Evolutionary conservation across 805 yeast species (phyloP), one percentile per base, ranked within the genome.

Genomic region (Lipomyces yamadae): DNA sequence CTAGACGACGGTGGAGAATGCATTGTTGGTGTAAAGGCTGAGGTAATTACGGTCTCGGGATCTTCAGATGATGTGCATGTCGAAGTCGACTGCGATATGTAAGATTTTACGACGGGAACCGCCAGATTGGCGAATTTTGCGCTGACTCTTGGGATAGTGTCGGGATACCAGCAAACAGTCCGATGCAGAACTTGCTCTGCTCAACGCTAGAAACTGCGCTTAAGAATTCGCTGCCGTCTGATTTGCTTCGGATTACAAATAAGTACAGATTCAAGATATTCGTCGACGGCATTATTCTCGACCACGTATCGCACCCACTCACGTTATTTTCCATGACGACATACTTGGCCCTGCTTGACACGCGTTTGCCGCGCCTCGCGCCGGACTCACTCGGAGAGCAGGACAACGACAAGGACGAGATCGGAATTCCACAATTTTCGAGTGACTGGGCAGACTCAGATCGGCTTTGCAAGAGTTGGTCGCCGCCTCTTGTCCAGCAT

Each of bases 1-100:
- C 84, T 92, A 42, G 84, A 90, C 59, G 98, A 94, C 77, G 98
- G 99, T 30, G 86, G 92, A 68, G 98, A 95, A 78, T 92, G 97
- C 73, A 88, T 95, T 42, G 94, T 92, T 4, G 95, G 98, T 74
- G 84, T 94, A 58, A 95, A 95, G 78, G 86, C 93, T 11, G 89
- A 90, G 73, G 97, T 93, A 2, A 90, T 91, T 15, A 59, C 61
- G 37, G 65, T 67, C n/a, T 29, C 30, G 18, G n/a, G 34, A 11
- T 58, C 63, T n/a, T 61, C 69, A 66, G 78, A 69, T 66, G 82
- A 83, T 18, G 72, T 81, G 0, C 78, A 91, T 48, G 87, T 92
- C 35, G 96, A 91, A 63, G 86, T 94, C 15, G 97, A 91, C 72
- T 67, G 68, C 37, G 72, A 65, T 24, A 63, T 72, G 67, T 62